Conservation (phyloP, 129 eudicot species). For the Lactuca sativa region DNA sequence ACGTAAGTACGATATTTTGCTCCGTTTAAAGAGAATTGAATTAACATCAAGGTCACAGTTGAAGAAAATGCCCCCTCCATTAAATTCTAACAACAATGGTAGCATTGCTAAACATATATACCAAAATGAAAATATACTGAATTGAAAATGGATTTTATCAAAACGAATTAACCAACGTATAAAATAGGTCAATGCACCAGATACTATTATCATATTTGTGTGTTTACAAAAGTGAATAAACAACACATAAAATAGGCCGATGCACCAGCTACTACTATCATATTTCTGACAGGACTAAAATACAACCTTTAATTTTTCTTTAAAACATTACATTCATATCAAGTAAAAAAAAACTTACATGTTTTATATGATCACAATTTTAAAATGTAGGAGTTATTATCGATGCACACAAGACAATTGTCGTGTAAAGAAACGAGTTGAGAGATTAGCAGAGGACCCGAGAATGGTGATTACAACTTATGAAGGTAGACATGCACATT, state of each 20-base stretch:
- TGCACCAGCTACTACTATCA: background rate
- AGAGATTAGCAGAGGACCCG: slow-evolving; percentile 85
- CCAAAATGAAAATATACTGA: too few relatives aligned
- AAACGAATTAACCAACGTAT: background rate
- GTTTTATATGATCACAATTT: background rate
- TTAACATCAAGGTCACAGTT: background rate
- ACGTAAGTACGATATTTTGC: background rate
- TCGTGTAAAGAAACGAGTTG: slow-evolving; percentile 80
- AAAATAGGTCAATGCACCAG: too few relatives aligned
- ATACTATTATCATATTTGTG: background rate
- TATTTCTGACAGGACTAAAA: background rate
- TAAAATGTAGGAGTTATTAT: slow-evolving; percentile 54
- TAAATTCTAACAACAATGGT: background rate
- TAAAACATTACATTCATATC: background rate
- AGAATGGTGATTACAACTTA: slow-evolving; percentile 93
- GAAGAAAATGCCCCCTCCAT: too few relatives aligned
- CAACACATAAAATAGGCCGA: background rate
- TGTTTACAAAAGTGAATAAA: background rate
- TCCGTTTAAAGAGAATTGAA: background rate
- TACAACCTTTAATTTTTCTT: background rate
- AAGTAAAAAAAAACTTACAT: background rate
- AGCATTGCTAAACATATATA: background rate
- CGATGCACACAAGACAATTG: slow-evolving; percentile 76
- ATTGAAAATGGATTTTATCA: background rate
- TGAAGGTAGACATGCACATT: slow-evolving; percentile 64